These are phyloP conservation scores for Immersiporthe knoxdaviesiana DNA, from an alignment of 2,329 filamentous ascomycete genomes.

Conservation along the genomic window DNA sequence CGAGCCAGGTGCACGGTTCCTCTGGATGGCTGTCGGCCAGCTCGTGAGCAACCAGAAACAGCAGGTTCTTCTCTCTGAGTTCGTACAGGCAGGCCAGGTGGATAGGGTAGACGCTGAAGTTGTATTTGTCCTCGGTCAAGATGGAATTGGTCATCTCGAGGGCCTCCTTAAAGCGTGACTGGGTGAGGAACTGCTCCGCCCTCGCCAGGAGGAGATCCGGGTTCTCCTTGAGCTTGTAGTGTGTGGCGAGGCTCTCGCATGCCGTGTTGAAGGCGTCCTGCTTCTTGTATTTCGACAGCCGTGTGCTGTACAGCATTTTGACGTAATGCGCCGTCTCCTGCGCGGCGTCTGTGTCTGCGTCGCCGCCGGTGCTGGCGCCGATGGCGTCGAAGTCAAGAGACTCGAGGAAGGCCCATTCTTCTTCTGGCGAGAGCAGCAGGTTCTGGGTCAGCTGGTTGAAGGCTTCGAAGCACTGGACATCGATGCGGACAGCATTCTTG, in stretches of 20 bases:
- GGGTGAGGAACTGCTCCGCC: slow-evolving; percentile 90
- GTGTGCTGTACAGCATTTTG: slow-evolving; percentile 93
- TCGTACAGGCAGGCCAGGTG: slow-evolving; percentile 92
- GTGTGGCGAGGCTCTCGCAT: slow-evolving; percentile 87
- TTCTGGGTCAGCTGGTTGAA: slow-evolving; percentile 99
- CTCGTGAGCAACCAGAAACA: slow-evolving; percentile 92
- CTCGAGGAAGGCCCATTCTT: slow-evolving; percentile 88
- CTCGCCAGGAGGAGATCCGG: slow-evolving; percentile 88
- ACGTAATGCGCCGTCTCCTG: slow-evolving; percentile 93
- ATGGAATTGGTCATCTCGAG: slow-evolving; percentile 82
- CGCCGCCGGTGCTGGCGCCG: slow-evolving; percentile 61
- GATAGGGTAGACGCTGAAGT: slow-evolving; percentile 85
- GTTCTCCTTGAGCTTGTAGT: slow-evolving; percentile 86
- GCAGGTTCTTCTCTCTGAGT: slow-evolving; percentile 80
- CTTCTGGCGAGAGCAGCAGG: slow-evolving; percentile 80
- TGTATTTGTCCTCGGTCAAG: slow-evolving; percentile 82
- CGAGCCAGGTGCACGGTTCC: slow-evolving; percentile 90
- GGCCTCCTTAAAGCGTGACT: slow-evolving; percentile 88
- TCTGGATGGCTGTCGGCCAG: slow-evolving; percentile 89
- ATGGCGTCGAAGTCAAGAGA: slow-evolving; percentile 90
- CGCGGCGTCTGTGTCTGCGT: slow-evolving; percentile 61
- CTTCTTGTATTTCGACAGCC: slow-evolving; percentile 92
- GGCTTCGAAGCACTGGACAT: slow-evolving; percentile 97
- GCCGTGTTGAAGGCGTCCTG: slow-evolving; percentile 81
- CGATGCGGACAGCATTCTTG: slow-evolving; percentile 94